Percentiles rank a stretch among this genome's conserved stretches.
These are phyloP conservation scores for Taxillus chinensis DNA, from an alignment of 164 flowering plant genomes.

Conservation along the genomic window DNA sequence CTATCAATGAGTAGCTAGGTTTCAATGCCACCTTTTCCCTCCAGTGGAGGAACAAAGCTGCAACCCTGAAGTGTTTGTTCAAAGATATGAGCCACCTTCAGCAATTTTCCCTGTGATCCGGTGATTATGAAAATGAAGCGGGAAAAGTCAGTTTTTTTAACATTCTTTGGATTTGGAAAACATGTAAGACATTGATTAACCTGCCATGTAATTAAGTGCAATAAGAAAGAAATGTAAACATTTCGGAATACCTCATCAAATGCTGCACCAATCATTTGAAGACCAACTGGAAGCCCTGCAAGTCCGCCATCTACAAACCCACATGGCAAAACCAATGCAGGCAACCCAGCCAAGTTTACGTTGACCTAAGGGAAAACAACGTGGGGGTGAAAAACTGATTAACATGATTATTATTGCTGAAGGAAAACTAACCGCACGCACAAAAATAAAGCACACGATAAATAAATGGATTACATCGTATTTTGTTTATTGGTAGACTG, in stretches of 20 bases:
- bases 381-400: not conserved
- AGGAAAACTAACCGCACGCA: too few species aligned
- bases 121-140: not conserved
- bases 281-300: slow-evolving; percentile 81
- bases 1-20: slow-evolving; percentile 8
- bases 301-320: slow-evolving; percentile 69
- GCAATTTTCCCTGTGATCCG: slow-evolving; percentile 60
- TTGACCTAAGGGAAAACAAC: slow-evolving; percentile 57
- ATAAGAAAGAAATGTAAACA: not conserved
- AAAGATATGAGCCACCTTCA: slow-evolving; percentile 83
- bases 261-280: slow-evolving; percentile 92
- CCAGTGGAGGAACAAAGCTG: slow-evolving; percentile 65
- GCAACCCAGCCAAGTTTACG: slow-evolving; percentile 95
- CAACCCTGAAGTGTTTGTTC: slow-evolving; percentile 79
- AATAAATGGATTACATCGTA: too few species aligned
- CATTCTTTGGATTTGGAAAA: not conserved
- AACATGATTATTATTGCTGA: not conserved
- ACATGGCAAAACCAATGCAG: slow-evolving; percentile 94
- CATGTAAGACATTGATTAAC: too few species aligned
- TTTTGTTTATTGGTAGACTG: too few species aligned
- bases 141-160: not conserved
- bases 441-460: too few species aligned
- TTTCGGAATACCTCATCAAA: slow-evolving; percentile 64
- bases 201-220: not conserved
- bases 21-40: slow-evolving; percentile 20